These are phyloP conservation scores for Pseudoscleropodium purum DNA, from an alignment of 225 moss, liverwort and hornwort species.

Conservation along the genomic window DNA sequence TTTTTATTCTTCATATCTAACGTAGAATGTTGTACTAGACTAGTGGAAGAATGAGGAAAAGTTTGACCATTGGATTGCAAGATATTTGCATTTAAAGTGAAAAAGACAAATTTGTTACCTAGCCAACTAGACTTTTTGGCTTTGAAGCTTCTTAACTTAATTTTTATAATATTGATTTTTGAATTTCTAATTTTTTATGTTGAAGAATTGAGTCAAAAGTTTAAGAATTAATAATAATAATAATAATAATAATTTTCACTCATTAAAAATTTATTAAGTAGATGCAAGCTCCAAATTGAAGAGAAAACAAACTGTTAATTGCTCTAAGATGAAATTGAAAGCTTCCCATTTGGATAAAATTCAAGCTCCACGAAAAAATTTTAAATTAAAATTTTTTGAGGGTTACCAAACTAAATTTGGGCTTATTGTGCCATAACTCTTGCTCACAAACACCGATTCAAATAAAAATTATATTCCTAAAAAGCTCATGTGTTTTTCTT, in stretches of 20 bases:
- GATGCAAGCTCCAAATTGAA: neutral
- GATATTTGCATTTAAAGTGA: neutral
- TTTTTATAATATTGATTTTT: neutral
- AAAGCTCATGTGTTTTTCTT: neutral
- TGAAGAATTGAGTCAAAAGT: neutral
- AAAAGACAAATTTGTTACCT: neutral
- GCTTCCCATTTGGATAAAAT: neutral
- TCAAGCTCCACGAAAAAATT: neutral
- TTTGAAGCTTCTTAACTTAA: neutral
- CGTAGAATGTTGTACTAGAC: neutral
- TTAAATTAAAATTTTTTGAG: neutral
- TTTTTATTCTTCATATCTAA: neutral
- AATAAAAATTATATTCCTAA: neutral
- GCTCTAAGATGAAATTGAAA: neutral
- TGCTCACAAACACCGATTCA: fast-evolving
- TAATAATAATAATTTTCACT: neutral
- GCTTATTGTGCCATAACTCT: neutral
- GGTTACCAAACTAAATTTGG: neutral
- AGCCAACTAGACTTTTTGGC: neutral
- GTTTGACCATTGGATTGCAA: neutral
- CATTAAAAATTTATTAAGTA: neutral
- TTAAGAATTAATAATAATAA: neutral
- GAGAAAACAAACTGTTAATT: neutral
- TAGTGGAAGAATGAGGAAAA: too few species aligned
- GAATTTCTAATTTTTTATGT: neutral